phyloP scores from a whole-genome alignment of 371 early-diverging fungal species.

The Mucor racemosus region DNA sequence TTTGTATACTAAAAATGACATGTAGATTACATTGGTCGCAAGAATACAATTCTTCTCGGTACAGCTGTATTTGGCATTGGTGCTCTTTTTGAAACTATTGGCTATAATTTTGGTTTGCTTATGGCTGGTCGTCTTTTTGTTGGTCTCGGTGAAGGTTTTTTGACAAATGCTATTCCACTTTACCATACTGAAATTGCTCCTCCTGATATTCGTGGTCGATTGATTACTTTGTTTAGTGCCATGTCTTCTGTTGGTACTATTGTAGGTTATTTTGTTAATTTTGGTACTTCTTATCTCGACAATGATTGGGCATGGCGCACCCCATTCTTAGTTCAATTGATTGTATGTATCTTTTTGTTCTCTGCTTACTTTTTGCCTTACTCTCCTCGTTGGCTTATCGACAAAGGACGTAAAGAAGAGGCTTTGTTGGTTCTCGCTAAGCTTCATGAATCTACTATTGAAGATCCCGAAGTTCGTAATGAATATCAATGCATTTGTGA shows the following conservation, averaged over 20 bases:
- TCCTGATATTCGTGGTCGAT: slow-evolving; percentile 60
- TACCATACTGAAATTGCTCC: slow-evolving; percentile 76
- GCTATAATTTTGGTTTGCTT: slow-evolving; percentile 45
- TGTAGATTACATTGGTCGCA: slow-evolving; percentile 49
- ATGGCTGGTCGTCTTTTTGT: slow-evolving; percentile 45
- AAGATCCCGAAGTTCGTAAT: slow-evolving; percentile 43
- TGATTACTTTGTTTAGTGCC: slow-evolving; percentile 48
- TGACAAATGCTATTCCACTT: slow-evolving; percentile 46
- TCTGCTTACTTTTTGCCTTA: slow-evolving; percentile 24
- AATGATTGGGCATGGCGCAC: slow-evolving; percentile 50
- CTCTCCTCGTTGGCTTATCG: slow-evolving; percentile 59
- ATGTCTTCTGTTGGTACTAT: slow-evolving; percentile 48
- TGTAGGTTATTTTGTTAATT: slow-evolving; percentile 51
- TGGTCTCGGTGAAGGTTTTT: slow-evolving; percentile 52
- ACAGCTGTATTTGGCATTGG: slow-evolving; percentile 45
- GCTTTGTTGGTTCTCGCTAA: slow-evolving; percentile 46
- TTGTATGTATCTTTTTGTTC: slow-evolving; percentile 27
- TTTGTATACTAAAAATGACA: background rate
- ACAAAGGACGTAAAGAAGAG: slow-evolving; percentile 53
- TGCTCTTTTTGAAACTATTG: slow-evolving; percentile 51
- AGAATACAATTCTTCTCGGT: slow-evolving; percentile 44
- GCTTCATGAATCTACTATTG: slow-evolving; percentile 44
- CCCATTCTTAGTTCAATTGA: slow-evolving; percentile 40
- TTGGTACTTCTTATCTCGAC: slow-evolving; percentile 48
- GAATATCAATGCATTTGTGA: slow-evolving; percentile 42